These are phyloP conservation scores for Gossypium sturtianum DNA, from an alignment of 345 rosid genomes.

Conservation along the genomic window DNA sequence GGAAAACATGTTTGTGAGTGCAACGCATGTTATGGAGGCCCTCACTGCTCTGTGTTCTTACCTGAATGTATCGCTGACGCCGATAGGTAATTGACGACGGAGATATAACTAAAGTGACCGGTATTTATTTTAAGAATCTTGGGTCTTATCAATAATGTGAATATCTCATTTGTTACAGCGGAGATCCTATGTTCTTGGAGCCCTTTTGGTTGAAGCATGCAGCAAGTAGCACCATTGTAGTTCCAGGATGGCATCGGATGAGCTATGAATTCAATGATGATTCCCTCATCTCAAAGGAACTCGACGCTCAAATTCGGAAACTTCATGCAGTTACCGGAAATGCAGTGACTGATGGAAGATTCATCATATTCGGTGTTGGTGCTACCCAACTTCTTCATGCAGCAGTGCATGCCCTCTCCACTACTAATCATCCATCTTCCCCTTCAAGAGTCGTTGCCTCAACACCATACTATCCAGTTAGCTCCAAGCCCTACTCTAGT, in stretches of 20 bases:
- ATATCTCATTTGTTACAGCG: slow-evolving; percentile 28
- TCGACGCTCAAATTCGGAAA: slow-evolving; percentile 36
- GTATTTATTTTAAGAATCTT: not conserved
- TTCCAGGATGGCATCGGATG: slow-evolving; percentile 62
- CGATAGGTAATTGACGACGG: slow-evolving; percentile 27
- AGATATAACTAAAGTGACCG: too few species aligned
- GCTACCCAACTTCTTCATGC: slow-evolving; percentile 84
- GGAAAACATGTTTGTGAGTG: slow-evolving; percentile 57
- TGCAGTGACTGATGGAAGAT: slow-evolving; percentile 44
- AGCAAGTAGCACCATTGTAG: slow-evolving; percentile 34
- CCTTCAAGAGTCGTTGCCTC: slow-evolving; percentile 71
- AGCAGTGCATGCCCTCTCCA: slow-evolving; percentile 63
- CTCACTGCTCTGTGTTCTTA: slow-evolving; percentile 43
- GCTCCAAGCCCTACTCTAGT: slow-evolving; percentile 8
- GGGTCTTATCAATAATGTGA: not conserved
- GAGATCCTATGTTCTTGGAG: slow-evolving; percentile 53
- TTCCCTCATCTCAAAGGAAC: slow-evolving; percentile 24
- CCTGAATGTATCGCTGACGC: slow-evolving; percentile 42
- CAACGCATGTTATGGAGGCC: slow-evolving; percentile 46
- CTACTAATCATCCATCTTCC: slow-evolving; percentile 43
- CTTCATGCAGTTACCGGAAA: slow-evolving; percentile 51
- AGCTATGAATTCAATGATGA: slow-evolving; percentile 28
- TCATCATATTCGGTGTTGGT: slow-evolving; percentile 56
- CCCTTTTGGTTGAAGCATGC: slow-evolving; percentile 52
- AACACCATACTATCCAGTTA: slow-evolving; percentile 71